Evolutionary conservation across 257 asterid species (phyloP).

Genomic region (Parsonsia alboflavescens): DNA sequence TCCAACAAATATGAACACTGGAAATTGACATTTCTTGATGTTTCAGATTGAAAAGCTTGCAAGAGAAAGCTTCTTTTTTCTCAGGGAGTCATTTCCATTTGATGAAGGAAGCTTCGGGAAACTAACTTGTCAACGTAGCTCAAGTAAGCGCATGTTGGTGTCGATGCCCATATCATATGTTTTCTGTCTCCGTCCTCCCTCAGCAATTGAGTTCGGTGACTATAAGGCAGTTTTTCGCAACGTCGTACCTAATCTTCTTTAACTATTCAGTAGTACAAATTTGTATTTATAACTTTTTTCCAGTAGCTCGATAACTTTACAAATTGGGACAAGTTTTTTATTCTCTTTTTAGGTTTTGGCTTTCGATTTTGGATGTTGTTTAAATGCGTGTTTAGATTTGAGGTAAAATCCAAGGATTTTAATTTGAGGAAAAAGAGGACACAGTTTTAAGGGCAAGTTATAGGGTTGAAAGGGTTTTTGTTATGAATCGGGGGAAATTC

Average conservation of each 20-base stretch:
- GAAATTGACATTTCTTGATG: constrained; percentile 8
- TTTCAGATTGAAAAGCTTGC: constrained; percentile 80
- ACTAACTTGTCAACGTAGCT: constrained; percentile 39
- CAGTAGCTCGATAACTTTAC: no score
- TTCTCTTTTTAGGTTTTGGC: no score
- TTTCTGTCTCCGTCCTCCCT: constrained; percentile 50
- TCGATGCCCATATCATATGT: constrained; percentile 67
- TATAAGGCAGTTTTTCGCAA: constrained; percentile 19
- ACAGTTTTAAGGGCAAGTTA: no score
- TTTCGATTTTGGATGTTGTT: no score
- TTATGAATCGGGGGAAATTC: no score
- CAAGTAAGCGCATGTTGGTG: constrained; percentile 38
- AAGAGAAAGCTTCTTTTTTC: constrained; percentile 69
- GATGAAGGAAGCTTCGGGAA: constrained; percentile 67
- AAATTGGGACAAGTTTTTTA: no score
- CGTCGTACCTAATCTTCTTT: constrained; percentile 18
- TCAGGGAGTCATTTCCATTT: constrained; percentile 54
- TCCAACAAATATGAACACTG: not conserved
- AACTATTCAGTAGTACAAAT: not conserved
- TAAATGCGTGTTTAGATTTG: no score
- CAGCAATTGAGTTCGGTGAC: constrained; percentile 32
- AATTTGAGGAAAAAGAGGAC: no score
- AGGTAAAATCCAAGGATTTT: no score
- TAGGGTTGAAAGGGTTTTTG: no score
- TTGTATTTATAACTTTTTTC: not conserved